Evolutionary conservation across 139 green algal species (phyloP).

Genomic region (Gonium pectorale): DNA sequence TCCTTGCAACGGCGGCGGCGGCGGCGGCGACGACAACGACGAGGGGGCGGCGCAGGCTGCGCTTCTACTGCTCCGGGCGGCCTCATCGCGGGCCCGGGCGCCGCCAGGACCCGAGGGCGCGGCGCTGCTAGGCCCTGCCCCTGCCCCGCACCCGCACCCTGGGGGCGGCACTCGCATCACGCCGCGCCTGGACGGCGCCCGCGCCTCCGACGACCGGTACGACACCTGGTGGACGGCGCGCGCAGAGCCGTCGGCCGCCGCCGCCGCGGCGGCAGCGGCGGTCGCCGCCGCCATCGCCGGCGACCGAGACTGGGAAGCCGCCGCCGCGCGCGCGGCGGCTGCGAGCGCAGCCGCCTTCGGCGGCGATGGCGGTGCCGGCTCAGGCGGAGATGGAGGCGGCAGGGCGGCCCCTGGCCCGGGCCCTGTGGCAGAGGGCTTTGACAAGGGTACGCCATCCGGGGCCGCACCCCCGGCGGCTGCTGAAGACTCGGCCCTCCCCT

Average conservation of each 20-base stretch:
- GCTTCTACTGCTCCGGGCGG: not conserved
- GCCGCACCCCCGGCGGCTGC: not conserved
- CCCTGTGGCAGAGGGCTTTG: not conserved
- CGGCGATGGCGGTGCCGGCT: not conserved
- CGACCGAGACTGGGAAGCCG: not conserved
- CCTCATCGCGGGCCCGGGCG: too few relatives aligned
- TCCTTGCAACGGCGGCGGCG: not conserved
- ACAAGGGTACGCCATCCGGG: too few relatives aligned
- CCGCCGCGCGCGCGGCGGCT: not conserved
- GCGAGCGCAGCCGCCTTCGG: not conserved
- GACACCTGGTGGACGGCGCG: too few relatives aligned
- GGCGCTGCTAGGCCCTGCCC: too few relatives aligned
- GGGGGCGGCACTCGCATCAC: too few relatives aligned
- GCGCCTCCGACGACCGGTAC: too few relatives aligned
- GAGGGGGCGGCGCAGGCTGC: not conserved
- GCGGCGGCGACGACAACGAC: not conserved
- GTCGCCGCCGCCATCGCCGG: slow-evolving; percentile 2
- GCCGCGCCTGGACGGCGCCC: too few relatives aligned
- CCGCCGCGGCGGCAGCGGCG: not conserved
- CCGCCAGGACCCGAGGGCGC: too few relatives aligned
- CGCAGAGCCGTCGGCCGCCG: not conserved
- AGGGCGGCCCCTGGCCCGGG: too few relatives aligned
- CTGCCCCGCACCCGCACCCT: too few relatives aligned
- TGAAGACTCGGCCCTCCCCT: not conserved
- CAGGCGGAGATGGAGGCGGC: too few relatives aligned